Conservation (phyloP, 305 asterid genomes). For the Fraxinus greggii region DNA sequence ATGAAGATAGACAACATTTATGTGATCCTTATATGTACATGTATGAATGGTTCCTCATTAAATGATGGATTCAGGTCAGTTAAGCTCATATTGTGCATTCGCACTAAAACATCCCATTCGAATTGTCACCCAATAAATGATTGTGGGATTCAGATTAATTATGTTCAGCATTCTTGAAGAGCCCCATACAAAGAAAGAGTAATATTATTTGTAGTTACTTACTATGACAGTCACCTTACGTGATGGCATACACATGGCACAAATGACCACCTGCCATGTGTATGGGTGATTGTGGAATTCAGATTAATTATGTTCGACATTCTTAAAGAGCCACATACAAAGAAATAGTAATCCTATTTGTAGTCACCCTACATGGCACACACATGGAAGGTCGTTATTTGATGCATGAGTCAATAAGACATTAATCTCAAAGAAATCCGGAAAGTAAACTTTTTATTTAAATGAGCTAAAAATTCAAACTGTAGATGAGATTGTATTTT, state of each 20-base stretch:
- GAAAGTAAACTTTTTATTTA: not conserved
- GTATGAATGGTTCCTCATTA: too few relatives aligned
- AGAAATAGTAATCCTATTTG: too few relatives aligned
- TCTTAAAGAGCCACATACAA: not conserved
- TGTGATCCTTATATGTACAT: not conserved
- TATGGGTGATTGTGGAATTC: not conserved
- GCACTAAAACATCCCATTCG: not conserved
- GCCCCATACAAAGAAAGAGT: not conserved
- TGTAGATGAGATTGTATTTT: not conserved
- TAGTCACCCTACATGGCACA: too few relatives aligned
- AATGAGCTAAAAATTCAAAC: not conserved
- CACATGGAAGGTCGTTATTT: too few relatives aligned
- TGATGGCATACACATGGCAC: too few relatives aligned
- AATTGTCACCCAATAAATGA: not conserved
- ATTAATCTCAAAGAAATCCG: not conserved
- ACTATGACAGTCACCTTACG: too few relatives aligned
- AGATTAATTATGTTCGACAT: not conserved
- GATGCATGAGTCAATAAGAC: too few relatives aligned
- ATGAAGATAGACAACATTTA: not conserved
- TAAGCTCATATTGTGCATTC: not conserved
- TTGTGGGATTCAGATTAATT: not conserved
- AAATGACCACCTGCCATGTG: too few relatives aligned
- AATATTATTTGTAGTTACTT: too few relatives aligned
- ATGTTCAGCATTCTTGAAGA: not conserved
- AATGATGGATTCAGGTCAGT: too few relatives aligned